A percentile compares a stretch with the other conserved stretches of the same genome.
Conservation (phyloP, 495 filamentous ascomycete genomes). For the Trichoderma orchidacearum region DNA sequence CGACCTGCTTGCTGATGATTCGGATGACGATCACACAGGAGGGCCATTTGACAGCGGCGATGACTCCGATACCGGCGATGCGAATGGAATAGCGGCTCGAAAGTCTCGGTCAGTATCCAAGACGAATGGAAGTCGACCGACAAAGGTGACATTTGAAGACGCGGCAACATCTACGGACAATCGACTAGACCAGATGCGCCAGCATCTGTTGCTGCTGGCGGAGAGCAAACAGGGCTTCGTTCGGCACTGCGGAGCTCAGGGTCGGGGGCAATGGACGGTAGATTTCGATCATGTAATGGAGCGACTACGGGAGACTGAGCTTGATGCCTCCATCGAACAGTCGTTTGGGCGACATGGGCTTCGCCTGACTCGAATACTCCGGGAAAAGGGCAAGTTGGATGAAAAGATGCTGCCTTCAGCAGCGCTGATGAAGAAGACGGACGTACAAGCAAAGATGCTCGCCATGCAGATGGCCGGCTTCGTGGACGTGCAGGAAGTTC, state of each 20-base stretch:
- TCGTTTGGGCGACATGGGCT: conserved; percentile 62
- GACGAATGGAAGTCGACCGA: conserved; percentile 14
- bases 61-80: conserved; percentile 19
- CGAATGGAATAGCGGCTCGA: conserved; percentile 9
- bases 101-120: conserved; percentile 13
- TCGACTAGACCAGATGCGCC: conserved; percentile 47
- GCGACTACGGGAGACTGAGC: conserved; percentile 53
- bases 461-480: conserved; percentile 72
- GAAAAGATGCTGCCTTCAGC: conserved; percentile 69
- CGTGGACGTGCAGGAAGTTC: conserved; percentile 83
- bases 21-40: conserved; percentile 8
- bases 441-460: conserved; percentile 67
- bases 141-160: conserved; percentile 18
- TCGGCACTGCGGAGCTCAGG: conserved; percentile 38
- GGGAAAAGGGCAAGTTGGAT: conserved; percentile 77
- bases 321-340: conserved; percentile 64
- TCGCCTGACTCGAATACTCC: conserved; percentile 68
- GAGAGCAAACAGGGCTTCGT: conserved; percentile 60
- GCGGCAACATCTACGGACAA: conserved; percentile 17
- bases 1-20: conserved; percentile 25
- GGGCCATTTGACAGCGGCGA: conserved; percentile 7
- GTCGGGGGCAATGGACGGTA: conserved; percentile 63
- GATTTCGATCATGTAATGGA: conserved; percentile 58
- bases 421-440: conserved; percentile 63
- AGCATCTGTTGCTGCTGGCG: conserved; percentile 62